These are phyloP conservation scores for Alternaria sp. DNA, from an alignment of 2,329 filamentous ascomycete genomes.

Conservation along the genomic window DNA sequence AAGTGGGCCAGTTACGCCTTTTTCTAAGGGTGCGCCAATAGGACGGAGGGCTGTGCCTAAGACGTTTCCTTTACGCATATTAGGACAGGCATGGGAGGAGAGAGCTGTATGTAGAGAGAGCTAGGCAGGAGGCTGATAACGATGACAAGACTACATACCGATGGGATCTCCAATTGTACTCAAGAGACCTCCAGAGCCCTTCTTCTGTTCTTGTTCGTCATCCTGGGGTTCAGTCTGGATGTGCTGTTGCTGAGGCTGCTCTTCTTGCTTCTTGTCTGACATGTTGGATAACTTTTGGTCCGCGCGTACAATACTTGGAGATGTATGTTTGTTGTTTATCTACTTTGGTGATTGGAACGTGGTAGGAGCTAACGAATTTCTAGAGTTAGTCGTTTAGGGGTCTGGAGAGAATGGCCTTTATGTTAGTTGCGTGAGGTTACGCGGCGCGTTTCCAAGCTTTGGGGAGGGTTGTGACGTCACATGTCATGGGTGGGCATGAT, in stretches of 20 bases:
- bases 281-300: slow-evolving; percentile 7
- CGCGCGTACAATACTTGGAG: not conserved
- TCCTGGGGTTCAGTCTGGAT: slow-evolving; percentile 34
- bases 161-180: slow-evolving; percentile 44
- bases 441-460: slow-evolving; percentile 14
- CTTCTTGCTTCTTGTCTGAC: slow-evolving; percentile 23
- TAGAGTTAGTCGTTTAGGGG: not conserved
- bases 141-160: slow-evolving; percentile 27
- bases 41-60: slow-evolving; percentile 51
- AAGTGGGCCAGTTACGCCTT: slow-evolving; percentile 48
- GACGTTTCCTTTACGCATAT: slow-evolving; percentile 40
- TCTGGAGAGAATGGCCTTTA: slow-evolving; percentile 2
- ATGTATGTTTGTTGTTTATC: not conserved
- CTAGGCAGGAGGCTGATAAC: not conserved
- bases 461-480: slow-evolving; percentile 15
- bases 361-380: not conserved
- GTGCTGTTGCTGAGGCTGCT: slow-evolving; percentile 35
- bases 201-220: slow-evolving; percentile 30
- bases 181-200: slow-evolving; percentile 40
- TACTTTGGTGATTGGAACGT: not conserved
- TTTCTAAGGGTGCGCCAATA: slow-evolving; percentile 50
- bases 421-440: slow-evolving; percentile 9
- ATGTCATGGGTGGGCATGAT: slow-evolving; percentile 2
- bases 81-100: not conserved
- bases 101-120: not conserved